Percentiles rank a stretch among this genome's conserved stretches.
Conservation (phyloP, 805 yeast species). For the Lachancea lanzarotensis region DNA sequence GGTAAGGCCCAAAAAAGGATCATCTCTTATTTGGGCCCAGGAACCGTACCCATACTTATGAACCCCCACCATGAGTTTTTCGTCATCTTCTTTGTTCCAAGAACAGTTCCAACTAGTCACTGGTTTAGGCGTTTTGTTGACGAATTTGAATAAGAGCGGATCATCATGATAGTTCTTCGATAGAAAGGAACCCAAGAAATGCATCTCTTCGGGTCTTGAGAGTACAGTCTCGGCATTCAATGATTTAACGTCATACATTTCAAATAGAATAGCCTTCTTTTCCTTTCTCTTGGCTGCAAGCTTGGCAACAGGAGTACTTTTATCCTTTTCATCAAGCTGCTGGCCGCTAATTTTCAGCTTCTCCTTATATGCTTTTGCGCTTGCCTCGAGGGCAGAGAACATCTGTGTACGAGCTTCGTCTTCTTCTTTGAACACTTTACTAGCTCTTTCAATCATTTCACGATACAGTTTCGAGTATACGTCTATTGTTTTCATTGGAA, state of each 20-base stretch:
- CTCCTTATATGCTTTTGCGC: slow-evolving; percentile 50
- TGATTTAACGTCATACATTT: slow-evolving; percentile 78
- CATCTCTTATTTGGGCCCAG: slow-evolving; percentile 92
- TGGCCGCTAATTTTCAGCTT: slow-evolving; percentile 34
- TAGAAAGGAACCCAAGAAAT: slow-evolving; percentile 48
- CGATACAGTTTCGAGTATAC: slow-evolving; percentile 66
- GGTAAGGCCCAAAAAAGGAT: slow-evolving; percentile 80
- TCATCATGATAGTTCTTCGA: slow-evolving; percentile 46
- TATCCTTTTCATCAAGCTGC: slow-evolving; percentile 27
- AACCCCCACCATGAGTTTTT: slow-evolving; percentile 80
- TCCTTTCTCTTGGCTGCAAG: slow-evolving; percentile 69
- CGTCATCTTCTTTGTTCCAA: slow-evolving; percentile 81
- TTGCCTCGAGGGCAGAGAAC: slow-evolving; percentile 52
- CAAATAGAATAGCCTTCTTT: slow-evolving; percentile 84
- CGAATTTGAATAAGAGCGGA: slow-evolving; percentile 54
- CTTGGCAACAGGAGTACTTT: slow-evolving; percentile 43
- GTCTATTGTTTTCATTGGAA: slow-evolving; percentile 78
- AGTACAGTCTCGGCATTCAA: slow-evolving; percentile 85
- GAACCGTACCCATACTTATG: slow-evolving; percentile 93
- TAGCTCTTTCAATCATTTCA: slow-evolving; percentile 62
- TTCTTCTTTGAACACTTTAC: slow-evolving; percentile 54
- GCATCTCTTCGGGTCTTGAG: slow-evolving; percentile 81
- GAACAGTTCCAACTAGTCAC: slow-evolving; percentile 88
- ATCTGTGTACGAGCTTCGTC: slow-evolving; percentile 54
- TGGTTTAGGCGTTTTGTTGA: slow-evolving; percentile 54